Base-by-base conservation (phyloP, 345 rosid genomes). In the Acer campestre region DNA sequence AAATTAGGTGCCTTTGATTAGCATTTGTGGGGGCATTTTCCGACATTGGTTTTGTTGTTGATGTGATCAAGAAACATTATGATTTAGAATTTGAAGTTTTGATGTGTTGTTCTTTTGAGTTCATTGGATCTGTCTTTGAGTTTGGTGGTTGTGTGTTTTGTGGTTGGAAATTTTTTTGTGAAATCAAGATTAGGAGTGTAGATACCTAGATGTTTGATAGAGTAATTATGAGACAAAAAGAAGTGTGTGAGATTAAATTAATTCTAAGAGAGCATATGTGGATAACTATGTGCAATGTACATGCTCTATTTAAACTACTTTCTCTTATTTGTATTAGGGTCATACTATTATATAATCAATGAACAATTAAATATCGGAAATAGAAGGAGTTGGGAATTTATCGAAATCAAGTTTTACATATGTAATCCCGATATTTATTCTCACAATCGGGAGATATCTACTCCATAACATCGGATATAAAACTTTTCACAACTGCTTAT, bases 81-180 rank as follows among this genome's bases (percentile, higher is more conserved):
- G 40, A 73, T 61, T 29, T 25, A 3, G 10, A 65, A 6, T 7
- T 74, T 44, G 61, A 63, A 74, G 48, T 6, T 29, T 53, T 53
- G 7, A 53, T 16, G 58, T 53, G 58, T 14, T 53, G n/a, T 53
- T 16, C 7, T 53, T 48, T 16, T 63, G 61, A 27, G 61, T 74
- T 46, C 77, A 63, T 10, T 62, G 77, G 67, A 73, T 73, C 18
- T 22, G 13, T 59, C 13, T 58, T 38, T 35, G 25, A 58, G 59
- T 58, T 38, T 6, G 10, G 17, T 3, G 14, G n/a, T 35, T 35
- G 69, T 18, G 20, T 8, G 35, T 6, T 18, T 17, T 18, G 22
- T 18, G 29, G 35, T 35, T 61, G 38, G 73, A 61, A 51, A 48
- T 16, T 13, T 48, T 48, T 49, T 70, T 48, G 38, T 27, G 68